Base-by-base conservation (phyloP, 1,284 basidiomycete genomes). In the Pterulicium gracile region DNA sequence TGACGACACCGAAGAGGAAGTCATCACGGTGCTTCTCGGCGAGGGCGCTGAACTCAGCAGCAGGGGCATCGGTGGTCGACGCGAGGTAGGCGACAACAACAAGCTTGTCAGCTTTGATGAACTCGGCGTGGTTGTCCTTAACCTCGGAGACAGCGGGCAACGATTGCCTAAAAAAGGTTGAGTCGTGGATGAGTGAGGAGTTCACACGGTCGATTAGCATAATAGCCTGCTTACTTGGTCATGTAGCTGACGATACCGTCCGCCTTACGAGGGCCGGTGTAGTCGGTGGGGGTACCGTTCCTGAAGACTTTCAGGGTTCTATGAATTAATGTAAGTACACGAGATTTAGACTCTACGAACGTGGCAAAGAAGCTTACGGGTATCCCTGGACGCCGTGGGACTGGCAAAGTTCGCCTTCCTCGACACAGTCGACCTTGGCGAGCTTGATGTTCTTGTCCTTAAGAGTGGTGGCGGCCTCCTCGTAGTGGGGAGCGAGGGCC, bases 241-340 rank as follows among this genome's bases (percentile, higher is more conserved):
- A 99, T 98, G 75, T 98, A 98, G 62, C 81, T 84, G 63, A 98
- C 73, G 59, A 99, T 98, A 23, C 96, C 95, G 55, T 98, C 96
- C 14, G 92, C 84, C 67, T 97, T 91, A 49, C 96, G 78, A 40
- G 92, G 86, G 43, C 96, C 96, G 51, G 61, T 66, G 68, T 98
- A 98, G 47, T 92, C 86, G 18, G 71, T 62, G 39, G 81, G 63
- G 36, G 77, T 76, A 50, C 95, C 96, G 52, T 88, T 77, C 56
- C 85, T 84, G 81, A 94, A 98, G 43, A 98, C 84, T 63, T 96
- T 93, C 55, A 93, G 66, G 14, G 87, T 88, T 17, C 82, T 87
- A 51, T 22, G 44, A 14, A 35, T 44, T 22, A n/a, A 34, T 43
- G 15, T 52, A 55, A 44, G 47, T 7, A 42, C 44, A 23, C 24